Base-by-base conservation (phyloP, 169 alveolate genomes). In the Theileria sp. region DNA sequence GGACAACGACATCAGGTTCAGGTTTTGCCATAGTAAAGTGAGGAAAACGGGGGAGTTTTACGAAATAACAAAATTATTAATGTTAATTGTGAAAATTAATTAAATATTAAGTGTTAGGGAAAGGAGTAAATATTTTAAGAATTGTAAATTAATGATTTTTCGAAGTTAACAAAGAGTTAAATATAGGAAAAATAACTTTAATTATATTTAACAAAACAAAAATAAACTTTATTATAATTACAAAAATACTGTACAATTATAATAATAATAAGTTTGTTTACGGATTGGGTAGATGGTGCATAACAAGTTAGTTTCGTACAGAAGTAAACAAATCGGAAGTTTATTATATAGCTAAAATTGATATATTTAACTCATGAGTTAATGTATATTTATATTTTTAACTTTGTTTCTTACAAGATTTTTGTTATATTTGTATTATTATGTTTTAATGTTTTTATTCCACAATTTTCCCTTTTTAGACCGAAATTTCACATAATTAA, bases 1-100 rank as follows among this genome's bases (percentile, higher is more conserved):
- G 97, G 61, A 96, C 96, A 28, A 81, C 87, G 64, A 94, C 96
- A 80, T 95, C 88, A 10, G 98, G 98, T 80, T 96, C 98, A 19
- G 95, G 94, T 71, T 88, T 91, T 19, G 80, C 65, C 89, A 83
- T 83, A 67, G 25, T 69, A 19, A 51, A 23, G 7, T 44, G 15
- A 44, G 8, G 17, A 44, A 44, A 44, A 7, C 54, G 8, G 8
- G 1, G 12, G 54, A 44, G 15, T 44, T 44, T 10, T 3, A 10
- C 54, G 8, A 44, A 1, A 44, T 10, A 44, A 44, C 17, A 44
- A 44, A 44, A 44, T 4, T 13, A 15, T 4, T 0, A 10, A 4
- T 44, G 1, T 0, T 44, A 13, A 13, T 7, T 44, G 1, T 44
- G 54, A 4, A 44, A 44, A 44, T 44, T 44, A 44, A 44, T 44